Conservation (phyloP, 495 filamentous ascomycete genomes). For the Penicillium ochrochloron region DNA sequence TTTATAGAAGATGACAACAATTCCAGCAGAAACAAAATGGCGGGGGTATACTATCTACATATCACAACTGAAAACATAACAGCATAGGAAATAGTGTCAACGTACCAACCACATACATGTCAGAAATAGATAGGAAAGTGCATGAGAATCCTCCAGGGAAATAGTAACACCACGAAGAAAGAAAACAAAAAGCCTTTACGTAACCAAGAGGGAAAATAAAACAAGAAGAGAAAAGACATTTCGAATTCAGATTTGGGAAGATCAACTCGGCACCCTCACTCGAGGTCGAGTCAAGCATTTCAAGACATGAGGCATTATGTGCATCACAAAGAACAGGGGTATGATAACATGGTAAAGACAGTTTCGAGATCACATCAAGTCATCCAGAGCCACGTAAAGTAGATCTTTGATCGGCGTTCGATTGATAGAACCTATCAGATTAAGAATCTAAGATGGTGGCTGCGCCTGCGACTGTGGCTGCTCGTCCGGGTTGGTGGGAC, state of each 20-base stretch:
- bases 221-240: constrained; percentile 1
- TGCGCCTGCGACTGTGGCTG: constrained; percentile 13
- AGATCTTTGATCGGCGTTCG: not conserved
- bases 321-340: constrained; percentile 34
- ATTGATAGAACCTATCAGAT: no score
- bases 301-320: constrained; percentile 35
- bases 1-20: not conserved
- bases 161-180: not conserved
- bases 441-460: constrained; percentile 8
- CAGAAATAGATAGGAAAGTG: not conserved
- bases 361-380: constrained; percentile 34
- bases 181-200: not conserved
- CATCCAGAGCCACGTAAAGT: constrained; percentile 24
- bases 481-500: constrained; percentile 33
- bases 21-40: not conserved
- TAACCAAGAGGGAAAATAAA: not conserved
- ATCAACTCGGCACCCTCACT: constrained; percentile 23
- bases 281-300: constrained; percentile 18
- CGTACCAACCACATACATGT: not conserved
- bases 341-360: constrained; percentile 34
- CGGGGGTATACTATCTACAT: constrained; percentile 5
- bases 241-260: constrained; percentile 25
- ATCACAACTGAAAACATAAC: not conserved
- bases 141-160: not conserved
- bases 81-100: not conserved